phyloP scores from a whole-genome alignment of 2,329 filamentous ascomycete genomes.

The Penicillium sp. region DNA sequence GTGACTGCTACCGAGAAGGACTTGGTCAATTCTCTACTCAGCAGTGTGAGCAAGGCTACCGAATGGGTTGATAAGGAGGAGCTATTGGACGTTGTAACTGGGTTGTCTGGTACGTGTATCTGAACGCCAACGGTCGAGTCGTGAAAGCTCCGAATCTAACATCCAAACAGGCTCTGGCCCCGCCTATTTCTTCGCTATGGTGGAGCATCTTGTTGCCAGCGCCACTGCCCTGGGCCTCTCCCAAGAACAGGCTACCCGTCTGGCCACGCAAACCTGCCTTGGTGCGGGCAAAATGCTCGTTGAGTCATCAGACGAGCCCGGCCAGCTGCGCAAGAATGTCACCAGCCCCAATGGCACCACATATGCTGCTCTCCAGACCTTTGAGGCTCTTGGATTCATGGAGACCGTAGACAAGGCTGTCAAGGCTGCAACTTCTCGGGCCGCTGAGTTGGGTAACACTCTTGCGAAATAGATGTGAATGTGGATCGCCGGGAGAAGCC shows the following conservation, averaged over 20 bases:
- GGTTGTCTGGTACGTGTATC: slow-evolving; percentile 33
- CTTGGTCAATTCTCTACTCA: slow-evolving; percentile 32
- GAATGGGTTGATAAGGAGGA: slow-evolving; percentile 40
- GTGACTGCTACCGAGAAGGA: slow-evolving; percentile 33
- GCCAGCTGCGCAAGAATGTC: slow-evolving; percentile 39
- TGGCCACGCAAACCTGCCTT: slow-evolving; percentile 39
- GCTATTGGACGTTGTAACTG: slow-evolving; percentile 40
- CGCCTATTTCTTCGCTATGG: slow-evolving; percentile 42
- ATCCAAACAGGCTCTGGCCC: slow-evolving; percentile 35
- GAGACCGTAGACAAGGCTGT: slow-evolving; percentile 38
- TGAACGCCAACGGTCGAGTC: background rate
- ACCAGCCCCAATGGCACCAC: slow-evolving; percentile 41
- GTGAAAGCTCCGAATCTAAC: background rate
- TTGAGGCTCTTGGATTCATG: slow-evolving; percentile 32
- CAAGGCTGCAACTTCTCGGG: slow-evolving; percentile 32
- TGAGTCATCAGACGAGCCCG: slow-evolving; percentile 32
- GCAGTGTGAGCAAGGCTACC: slow-evolving; percentile 36
- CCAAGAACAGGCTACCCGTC: slow-evolving; percentile 36
- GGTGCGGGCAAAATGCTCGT: slow-evolving; percentile 40
- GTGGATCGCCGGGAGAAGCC: background rate
- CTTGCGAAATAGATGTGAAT: background rate
- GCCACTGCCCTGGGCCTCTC: slow-evolving; percentile 36
- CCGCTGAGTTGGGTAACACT: slow-evolving; percentile 35
- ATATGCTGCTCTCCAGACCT: slow-evolving; percentile 35
- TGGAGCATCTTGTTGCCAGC: slow-evolving; percentile 37